phyloP scores from a whole-genome alignment of 306 rosid species.

The Vicia sativa region DNA sequence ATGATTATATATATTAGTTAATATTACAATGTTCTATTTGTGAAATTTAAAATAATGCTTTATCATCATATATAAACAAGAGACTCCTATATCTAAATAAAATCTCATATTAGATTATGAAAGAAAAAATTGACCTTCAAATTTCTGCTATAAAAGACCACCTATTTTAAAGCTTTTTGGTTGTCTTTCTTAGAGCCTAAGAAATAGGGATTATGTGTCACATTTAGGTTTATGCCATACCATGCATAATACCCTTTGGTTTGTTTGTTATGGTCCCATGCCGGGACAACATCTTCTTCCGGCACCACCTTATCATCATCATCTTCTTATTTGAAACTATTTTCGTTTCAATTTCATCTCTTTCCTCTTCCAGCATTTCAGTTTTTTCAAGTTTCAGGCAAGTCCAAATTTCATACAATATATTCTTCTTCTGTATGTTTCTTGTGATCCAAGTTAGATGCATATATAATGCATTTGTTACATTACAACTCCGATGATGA shows the following conservation, averaged over 20 bases:
- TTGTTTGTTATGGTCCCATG: not conserved
- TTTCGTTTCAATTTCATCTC: constrained; percentile 6
- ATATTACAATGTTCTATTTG: not conserved
- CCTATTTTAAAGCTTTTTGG: constrained; percentile 9
- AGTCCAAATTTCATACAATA: constrained; percentile 16
- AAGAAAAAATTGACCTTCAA: constrained; percentile 22
- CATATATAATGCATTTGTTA: not conserved
- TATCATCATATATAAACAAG: not conserved
- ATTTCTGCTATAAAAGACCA: constrained; percentile 31
- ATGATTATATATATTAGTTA: constrained; percentile 10
- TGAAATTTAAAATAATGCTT: not conserved
- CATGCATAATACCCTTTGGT: constrained; percentile 17
- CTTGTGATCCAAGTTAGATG: constrained; percentile 16
- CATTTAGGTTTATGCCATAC: not conserved
- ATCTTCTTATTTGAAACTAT: not conserved
- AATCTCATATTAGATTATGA: constrained; percentile 7
- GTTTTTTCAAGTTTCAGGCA: constrained; percentile 35
- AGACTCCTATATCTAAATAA: not conserved
- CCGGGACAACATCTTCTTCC: constrained; percentile 38
- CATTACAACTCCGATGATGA: not conserved
- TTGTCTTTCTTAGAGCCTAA: constrained; percentile 35
- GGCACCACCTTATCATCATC: constrained; percentile 32
- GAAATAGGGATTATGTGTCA: constrained; percentile 36
- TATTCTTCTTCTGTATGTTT: not conserved
- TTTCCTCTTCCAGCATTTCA: constrained; percentile 15